These are phyloP conservation scores for Oldenlandia corymbosa DNA, from an alignment of 257 asterid genomes.

Conservation along the genomic window DNA sequence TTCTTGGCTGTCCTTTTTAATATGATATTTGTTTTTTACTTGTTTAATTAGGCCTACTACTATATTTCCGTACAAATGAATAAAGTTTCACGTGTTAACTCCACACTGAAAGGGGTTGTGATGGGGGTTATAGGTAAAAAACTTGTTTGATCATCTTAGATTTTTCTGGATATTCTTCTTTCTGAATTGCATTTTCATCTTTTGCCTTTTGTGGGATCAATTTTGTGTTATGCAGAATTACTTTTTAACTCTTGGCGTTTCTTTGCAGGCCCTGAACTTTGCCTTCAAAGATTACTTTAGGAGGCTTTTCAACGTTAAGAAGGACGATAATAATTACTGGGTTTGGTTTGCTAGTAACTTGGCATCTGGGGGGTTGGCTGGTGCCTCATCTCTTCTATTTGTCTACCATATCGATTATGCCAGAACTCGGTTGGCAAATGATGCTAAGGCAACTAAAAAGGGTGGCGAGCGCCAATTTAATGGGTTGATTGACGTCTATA, in stretches of 20 bases:
- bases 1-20: neutral
- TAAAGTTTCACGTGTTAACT: neutral
- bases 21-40: neutral
- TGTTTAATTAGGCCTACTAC: neutral
- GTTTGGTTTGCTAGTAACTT: conserved; percentile 75
- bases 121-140: neutral
- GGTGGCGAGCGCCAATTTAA: conserved; percentile 81
- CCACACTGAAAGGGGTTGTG: neutral
- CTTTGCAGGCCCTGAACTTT: conserved; percentile 64
- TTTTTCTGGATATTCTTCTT: neutral
- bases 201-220: conserved; percentile 7
- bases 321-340: conserved; percentile 71
- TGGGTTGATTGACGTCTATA: conserved; percentile 67
- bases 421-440: conserved; percentile 69
- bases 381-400: conserved; percentile 62
- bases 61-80: neutral
- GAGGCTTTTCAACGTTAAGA: conserved; percentile 63
- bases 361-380: conserved; percentile 75
- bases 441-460: conserved; percentile 56
- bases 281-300: conserved; percentile 77
- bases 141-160: neutral
- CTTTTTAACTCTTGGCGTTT: conserved; percentile 10
- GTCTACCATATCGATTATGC: conserved; percentile 71
- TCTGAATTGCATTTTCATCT: neutral
- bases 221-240: neutral